phyloP scores from a whole-genome alignment of 108 stramenopile genomes.

The Pseudonitzschia multiseries region DNA sequence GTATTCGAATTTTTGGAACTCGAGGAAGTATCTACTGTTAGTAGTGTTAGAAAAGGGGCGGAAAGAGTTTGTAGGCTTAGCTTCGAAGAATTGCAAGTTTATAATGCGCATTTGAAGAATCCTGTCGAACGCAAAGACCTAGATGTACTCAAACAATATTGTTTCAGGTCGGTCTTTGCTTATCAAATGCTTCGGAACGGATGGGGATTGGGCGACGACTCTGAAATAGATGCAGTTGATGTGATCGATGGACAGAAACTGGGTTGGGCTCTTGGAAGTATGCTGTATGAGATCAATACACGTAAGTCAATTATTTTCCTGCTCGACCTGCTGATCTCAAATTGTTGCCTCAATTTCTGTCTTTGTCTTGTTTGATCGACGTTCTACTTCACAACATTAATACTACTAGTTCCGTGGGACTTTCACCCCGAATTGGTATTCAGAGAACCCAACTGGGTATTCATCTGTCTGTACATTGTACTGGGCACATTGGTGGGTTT shows the following conservation, averaged over 20 bases:
- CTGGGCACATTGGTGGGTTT: constrained; percentile 47
- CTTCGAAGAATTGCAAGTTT: constrained; percentile 44
- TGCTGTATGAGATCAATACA: constrained; percentile 91
- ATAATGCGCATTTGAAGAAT: constrained; percentile 33
- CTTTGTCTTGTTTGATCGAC: not conserved
- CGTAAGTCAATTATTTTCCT: not conserved
- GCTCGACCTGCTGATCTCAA: too few relatives aligned
- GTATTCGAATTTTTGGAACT: constrained; percentile 65
- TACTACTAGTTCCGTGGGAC: constrained; percentile 32
- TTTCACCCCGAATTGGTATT: constrained; percentile 33
- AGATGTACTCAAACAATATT: constrained; percentile 57
- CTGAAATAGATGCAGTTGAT: constrained; percentile 68
- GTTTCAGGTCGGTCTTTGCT: constrained; percentile 81
- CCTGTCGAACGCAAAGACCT: constrained; percentile 20
- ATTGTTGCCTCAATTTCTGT: not conserved
- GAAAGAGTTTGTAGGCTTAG: constrained; percentile 60
- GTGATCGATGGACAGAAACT: constrained; percentile 77
- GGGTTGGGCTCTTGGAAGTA: constrained; percentile 85
- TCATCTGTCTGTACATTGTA: constrained; percentile 28
- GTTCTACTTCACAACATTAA: not conserved
- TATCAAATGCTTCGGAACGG: constrained; percentile 66
- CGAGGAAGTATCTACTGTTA: constrained; percentile 41
- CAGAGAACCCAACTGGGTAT: constrained; percentile 20
- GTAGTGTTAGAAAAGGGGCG: constrained; percentile 42
- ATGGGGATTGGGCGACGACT: constrained; percentile 63